Percentiles rank a stretch among this genome's conserved stretches.
These are phyloP conservation scores for Pythium aquatile DNA, from an alignment of 352 stramenopile genomes.

Conservation along the genomic window DNA sequence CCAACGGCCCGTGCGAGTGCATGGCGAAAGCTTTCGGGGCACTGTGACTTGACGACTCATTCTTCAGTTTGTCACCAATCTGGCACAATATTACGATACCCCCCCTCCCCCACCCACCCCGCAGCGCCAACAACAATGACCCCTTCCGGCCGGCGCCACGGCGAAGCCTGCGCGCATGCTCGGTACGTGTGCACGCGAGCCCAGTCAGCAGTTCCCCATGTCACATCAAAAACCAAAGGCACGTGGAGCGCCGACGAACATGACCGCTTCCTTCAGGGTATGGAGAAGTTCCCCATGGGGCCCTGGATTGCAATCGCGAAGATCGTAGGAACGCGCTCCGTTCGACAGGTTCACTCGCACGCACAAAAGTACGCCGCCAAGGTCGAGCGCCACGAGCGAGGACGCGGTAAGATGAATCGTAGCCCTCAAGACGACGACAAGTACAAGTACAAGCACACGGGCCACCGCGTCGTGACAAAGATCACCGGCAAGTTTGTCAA, in stretches of 20 bases:
- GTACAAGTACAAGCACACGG: not conserved
- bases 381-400: conserved; percentile 56
- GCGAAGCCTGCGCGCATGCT: not conserved
- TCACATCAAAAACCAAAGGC: not conserved
- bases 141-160: not conserved
- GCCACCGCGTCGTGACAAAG: conserved; percentile 9
- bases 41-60: no score
- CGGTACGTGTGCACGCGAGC: not conserved
- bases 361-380: conserved; percentile 75
- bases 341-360: conserved; percentile 67
- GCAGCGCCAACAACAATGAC: not conserved
- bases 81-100: no score
- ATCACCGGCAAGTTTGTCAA: conserved; percentile 14
- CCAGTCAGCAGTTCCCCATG: not conserved
- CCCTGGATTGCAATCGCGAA: conserved; percentile 67
- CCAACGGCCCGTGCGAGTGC: no score
- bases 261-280: conserved; percentile 58
- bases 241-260: conserved; percentile 68
- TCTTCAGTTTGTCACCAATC: not conserved
- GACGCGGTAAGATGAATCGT: conserved; percentile 60
- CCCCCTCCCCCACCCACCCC: no score
- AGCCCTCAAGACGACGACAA: not conserved
- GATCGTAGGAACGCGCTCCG: conserved; percentile 57
- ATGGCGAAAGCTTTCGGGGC: no score
- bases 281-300: conserved; percentile 61